phyloP scores from a whole-genome alignment of 495 filamentous ascomycete genomes.

The Neurospora sp. region DNA sequence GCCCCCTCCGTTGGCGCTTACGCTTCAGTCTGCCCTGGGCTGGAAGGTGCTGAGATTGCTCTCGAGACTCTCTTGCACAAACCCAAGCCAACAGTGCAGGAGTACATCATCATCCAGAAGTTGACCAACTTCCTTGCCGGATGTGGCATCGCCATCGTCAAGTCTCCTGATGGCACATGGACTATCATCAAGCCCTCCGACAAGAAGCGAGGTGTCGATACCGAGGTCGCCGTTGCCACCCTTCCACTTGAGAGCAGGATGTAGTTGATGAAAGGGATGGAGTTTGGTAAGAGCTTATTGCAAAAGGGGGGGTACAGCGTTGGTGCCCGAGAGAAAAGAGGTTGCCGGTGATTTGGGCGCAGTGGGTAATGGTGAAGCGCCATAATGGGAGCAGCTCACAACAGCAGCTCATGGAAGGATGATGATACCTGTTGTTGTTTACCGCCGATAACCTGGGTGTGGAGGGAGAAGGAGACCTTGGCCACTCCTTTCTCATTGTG shows the following conservation, averaged over 20 bases:
- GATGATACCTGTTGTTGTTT: neutral
- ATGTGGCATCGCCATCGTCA: slow-evolving; percentile 29
- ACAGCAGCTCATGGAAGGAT: neutral
- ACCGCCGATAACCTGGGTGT: neutral
- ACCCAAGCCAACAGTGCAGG: slow-evolving; percentile 14
- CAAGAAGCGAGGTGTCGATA: slow-evolving; percentile 6
- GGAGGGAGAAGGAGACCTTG: neutral
- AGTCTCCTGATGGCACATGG: slow-evolving; percentile 26
- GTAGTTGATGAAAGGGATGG: neutral
- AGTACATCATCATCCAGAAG: slow-evolving; percentile 17
- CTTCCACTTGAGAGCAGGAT: slow-evolving; percentile 7
- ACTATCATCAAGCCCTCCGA: slow-evolving; percentile 26
- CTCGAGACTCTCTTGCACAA: slow-evolving; percentile 14
- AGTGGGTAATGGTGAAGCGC: neutral
- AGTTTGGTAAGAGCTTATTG: neutral
- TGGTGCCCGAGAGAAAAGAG: slow-evolving; percentile 46
- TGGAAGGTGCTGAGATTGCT: slow-evolving; percentile 12
- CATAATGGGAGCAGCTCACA: neutral
- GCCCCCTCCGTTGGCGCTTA: slow-evolving; percentile 6
- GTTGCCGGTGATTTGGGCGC: neutral
- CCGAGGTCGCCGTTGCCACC: neutral
- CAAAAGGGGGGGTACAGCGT: slow-evolving; percentile 29
- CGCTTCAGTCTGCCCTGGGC: slow-evolving; percentile 9
- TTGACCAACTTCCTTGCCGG: slow-evolving; percentile 25
- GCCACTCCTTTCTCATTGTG: neutral